Evolutionary conservation across 164 flowering plant genomes (phyloP), one percentile per base, ranked within the genome.

Genomic region (Hamamelis virginiana): DNA sequence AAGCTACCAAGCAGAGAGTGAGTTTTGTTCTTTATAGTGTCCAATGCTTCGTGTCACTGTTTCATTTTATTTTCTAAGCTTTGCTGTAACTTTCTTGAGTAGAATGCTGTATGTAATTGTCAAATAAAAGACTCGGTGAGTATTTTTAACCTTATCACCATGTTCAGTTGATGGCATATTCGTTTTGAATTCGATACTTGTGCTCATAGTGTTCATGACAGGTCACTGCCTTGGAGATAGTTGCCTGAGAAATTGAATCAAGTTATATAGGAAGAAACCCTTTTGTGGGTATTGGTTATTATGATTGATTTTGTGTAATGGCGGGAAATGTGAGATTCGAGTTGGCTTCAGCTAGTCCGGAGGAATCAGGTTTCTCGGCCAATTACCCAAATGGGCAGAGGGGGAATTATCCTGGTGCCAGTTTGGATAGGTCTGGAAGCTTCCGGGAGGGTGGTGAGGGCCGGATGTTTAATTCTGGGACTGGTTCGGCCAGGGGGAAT

Each of bases 381-480:
- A 78, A 74, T 75, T 91, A 87, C 78, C 65, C 81, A 27, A 87
- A 79, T 85, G 94, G 85, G 68, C 90, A 82, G 72, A 82, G 88
- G 53, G 84, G 85, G 16, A 81, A 44, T 74, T 80, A 80, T 72
- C 25, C 79, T 1, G 77, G 78, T 55, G 73, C 83, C 55, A 74
- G 60, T 76, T 77, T 94, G 79, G 97, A 86, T 65, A 89, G 92
- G 82, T 85, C 93, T 38, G 87, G 88, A 59, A 90, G 94, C 83
- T 87, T 87, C 63, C 79, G 97, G n/a, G 92, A 90, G 66, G 78
- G 81, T 51, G 69, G 73, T 61, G 94, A 91, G 43, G 78, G 73
- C 59, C 80, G 89, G 64, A 65, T 70, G 44, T 76, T 76, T 72
- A 66, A 71, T 65, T 83, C 87, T 74, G 88, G 85, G 16, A 66